These are phyloP conservation scores for Calcarisporium arbuscula DNA, from an alignment of 2,329 filamentous ascomycete genomes.

Conservation along the genomic window DNA sequence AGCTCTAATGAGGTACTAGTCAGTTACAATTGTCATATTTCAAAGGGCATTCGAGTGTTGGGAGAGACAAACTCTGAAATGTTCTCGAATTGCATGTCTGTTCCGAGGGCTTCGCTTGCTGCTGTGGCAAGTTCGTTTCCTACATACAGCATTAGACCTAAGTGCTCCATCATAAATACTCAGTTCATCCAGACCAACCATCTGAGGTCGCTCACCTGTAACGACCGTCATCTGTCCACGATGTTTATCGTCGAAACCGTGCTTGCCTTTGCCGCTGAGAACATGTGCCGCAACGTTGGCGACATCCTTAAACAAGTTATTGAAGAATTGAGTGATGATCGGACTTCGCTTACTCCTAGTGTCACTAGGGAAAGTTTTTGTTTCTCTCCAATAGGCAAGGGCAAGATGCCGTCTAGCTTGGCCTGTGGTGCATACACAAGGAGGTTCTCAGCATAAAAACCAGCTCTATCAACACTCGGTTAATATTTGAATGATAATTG, in stretches of 20 bases:
- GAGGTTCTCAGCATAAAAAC: slow-evolving; percentile 47
- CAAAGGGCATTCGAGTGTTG: no score
- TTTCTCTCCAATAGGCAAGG: slow-evolving; percentile 37
- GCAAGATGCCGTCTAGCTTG: slow-evolving; percentile 35
- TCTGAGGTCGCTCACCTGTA: slow-evolving; percentile 28
- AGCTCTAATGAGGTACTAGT: background rate
- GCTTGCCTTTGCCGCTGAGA: slow-evolving; percentile 37
- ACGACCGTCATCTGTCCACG: slow-evolving; percentile 46
- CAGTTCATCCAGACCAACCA: background rate
- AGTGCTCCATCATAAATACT: background rate
- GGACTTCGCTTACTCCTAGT: slow-evolving; percentile 31
- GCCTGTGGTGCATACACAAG: slow-evolving; percentile 40
- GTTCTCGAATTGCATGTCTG: slow-evolving; percentile 20
- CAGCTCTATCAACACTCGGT: slow-evolving; percentile 25
- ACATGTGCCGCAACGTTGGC: slow-evolving; percentile 42
- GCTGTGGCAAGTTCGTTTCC: slow-evolving; percentile 39
- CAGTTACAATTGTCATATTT: background rate
- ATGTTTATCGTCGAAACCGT: slow-evolving; percentile 43
- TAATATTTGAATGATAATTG: background rate
- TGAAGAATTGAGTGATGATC: background rate
- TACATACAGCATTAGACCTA: slow-evolving; percentile 38
- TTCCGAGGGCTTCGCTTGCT: slow-evolving; percentile 36
- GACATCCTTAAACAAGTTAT: slow-evolving; percentile 29
- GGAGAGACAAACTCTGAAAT: slow-evolving; percentile 11
- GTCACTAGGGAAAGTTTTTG: slow-evolving; percentile 46